Base-by-base conservation (phyloP, 164 flowering plant species). In the Warburgia ugandensis region DNA sequence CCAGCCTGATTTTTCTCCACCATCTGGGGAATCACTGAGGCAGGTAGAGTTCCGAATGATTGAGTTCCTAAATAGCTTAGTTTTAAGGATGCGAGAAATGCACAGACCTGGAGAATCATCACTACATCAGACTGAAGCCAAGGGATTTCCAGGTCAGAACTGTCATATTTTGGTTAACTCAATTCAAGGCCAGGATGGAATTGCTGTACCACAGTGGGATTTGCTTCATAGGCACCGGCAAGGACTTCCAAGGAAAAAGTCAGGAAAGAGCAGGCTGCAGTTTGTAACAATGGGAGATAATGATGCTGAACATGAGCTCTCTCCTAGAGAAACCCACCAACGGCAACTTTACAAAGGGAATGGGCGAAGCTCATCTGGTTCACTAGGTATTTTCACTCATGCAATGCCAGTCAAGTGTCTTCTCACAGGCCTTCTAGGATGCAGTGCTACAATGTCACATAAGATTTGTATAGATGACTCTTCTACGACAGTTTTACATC, bases 11-110 rank as follows among this genome's bases (percentile, higher is more conserved):
- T 94, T 88, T 68, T 72, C 76, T 32, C 76, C 97, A 16, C 97
- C 96, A 14, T 72, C 91, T 10, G 99, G 99, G 50, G 99, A 94
- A 68, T 84, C 99, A 30, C 85, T 94, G n/a, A 73, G 99, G 69
- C 84, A 84, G 58, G 95, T 94, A 38, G 91, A 86, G 51, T 89
- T 84, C 59, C 73, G 96, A 26, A 81, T 89, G 94, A 64, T 78
- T 39, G 88, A 86, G 55, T 92, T 92, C 69, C 58, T 92, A 16
- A 84, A 86, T 43, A 63, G 60, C 36, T 74, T 77, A 3, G 66
- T 88, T 49, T 57, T 76, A 11, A 70, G 68, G 42, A 58, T 79
- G 45, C 77, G 73, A 4, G 85, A 79, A 30, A 94, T 77, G 65
- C 62, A 77, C 49, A 74, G 78, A 50, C 54, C 80, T 9, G 48